Evolutionary conservation across 2,329 filamentous ascomycete genomes (phyloP), one percentile per base, ranked within the genome.

Genomic region (Dothideomycetes sp.): DNA sequence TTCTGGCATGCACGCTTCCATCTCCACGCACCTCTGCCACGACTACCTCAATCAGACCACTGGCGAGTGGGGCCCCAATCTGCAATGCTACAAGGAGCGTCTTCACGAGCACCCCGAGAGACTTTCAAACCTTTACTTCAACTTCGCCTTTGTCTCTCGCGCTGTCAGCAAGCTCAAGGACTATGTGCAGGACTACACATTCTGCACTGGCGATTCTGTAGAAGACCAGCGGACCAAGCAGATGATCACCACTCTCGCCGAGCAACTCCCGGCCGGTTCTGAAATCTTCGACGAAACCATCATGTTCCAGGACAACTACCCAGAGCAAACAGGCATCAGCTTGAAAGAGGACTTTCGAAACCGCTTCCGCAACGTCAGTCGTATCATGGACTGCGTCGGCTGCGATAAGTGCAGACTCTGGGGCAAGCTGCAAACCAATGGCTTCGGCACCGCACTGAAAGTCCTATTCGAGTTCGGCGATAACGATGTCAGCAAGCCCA

Each of bases 351-450:
- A 98, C 56, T 98, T 98, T 70, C 82, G 86, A 52, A 91, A 93
- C 61, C 84, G 91, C 12, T 98, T 98, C 72, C 79, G 91, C 57
- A 98, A 98, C 57, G 84, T 98, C 45, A 94, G 84, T 59, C 79
- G 91, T 31, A 73, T 96, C 48, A 98, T 98, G 91, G 91, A 98
- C 61, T 98, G 91, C 51, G 89, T 96, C 15, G 91, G 91, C 33
- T 98, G 91, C 61, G 91, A 98, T 66, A 98, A 98, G 66, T 98
- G 91, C 64, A 79, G 91, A 7, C 77, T 98, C 2, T 98, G 91
- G 91, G 91, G 91, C 36, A 98, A 98, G 64, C 66, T 98, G 29
- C 91, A 98, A 64, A 94, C 87, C 1, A 84, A 84, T 10, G 91
- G 91, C 2, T 96, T 95, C 57, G 91, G 91, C 36, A 86, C 91